Evolutionary conservation across 2,329 filamentous ascomycete species (phyloP).

Genomic region (Pochonia chlamydosporia): DNA sequence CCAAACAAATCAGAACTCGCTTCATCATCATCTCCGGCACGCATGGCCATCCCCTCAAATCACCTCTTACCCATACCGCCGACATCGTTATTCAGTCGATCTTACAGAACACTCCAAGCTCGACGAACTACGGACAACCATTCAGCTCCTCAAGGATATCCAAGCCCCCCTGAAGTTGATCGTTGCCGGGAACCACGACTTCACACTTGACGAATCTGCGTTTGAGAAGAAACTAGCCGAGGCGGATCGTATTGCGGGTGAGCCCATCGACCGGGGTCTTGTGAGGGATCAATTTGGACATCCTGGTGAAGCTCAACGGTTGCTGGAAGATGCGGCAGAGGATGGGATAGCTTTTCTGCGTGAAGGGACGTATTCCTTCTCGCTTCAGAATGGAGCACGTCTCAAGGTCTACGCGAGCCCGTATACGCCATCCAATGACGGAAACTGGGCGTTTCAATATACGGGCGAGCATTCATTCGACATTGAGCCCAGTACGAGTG

Average conservation of each 20-base stretch:
- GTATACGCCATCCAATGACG: not conserved
- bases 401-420: not conserved
- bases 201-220: constrained; percentile 27
- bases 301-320: constrained; percentile 17
- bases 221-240: constrained; percentile 26
- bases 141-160: constrained; percentile 31
- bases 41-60: not conserved
- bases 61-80: not conserved
- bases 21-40: not conserved
- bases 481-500: not conserved
- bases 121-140: constrained; percentile 28
- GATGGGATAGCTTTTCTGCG: constrained; percentile 33
- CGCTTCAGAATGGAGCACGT: constrained; percentile 32
- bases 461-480: not conserved
- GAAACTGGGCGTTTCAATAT: not conserved
- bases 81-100: constrained; percentile 45
- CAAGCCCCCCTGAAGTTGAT: constrained; percentile 37
- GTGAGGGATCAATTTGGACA: not conserved
- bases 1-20: not conserved
- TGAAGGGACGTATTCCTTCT: constrained; percentile 35
- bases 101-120: constrained; percentile 39
- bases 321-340: constrained; percentile 18
- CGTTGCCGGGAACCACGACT: constrained; percentile 49
- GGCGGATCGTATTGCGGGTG: constrained; percentile 1
- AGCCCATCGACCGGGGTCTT: not conserved